Base-by-base conservation (phyloP, 805 yeast species). In the Saccharomycopsis fibuligera region DNA sequence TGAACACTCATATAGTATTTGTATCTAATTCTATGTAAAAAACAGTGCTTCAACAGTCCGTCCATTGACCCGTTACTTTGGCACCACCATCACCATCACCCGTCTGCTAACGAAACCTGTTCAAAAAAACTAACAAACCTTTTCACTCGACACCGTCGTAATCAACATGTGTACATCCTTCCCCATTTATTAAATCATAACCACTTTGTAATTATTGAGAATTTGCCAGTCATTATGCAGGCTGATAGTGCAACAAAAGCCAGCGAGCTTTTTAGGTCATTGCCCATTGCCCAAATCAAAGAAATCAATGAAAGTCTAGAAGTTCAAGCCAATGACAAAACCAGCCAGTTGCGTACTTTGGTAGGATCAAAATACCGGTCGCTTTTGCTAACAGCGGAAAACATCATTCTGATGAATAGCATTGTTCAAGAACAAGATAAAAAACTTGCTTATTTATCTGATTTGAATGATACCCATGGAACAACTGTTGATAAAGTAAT, bases 361-460 rank as follows among this genome's bases (percentile, higher is more conserved):
- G 52, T 49, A 6, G 52, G 54, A 19, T 29, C 48, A 10, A 52
- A 52, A 35, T 52, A 52, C 30, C 41, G 55, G n/a, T 43, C 50
- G 8, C 31, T 52, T 4, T 44, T 52, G 12, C 22, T 45, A 8
- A 52, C 55, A 2, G 55, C 55, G 12, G 55, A 52, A 10, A 49
- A 45, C 27, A 47, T 52, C 33, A 47, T 52, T n/a, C 19, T 37
- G 14, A 52, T 52, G 55, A 46, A 52, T 27, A 39, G 24, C n/a
- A 35, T 36, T 4, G 51, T 44, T 3, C 48, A 49, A 27, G n/a
- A n/a, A n/a, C 55, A 52, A 27, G 55, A 52, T 44, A 24, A 41
- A 10, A 19, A 38, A 21, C 33, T 52, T 9, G 36, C 43, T 6
- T 17, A 19, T 16, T 36, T 52, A 9, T 41, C 48, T 24, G 55